These are phyloP conservation scores for Leptographium galeiforme DNA, from an alignment of 2,329 filamentous ascomycete genomes.

Conservation along the genomic window DNA sequence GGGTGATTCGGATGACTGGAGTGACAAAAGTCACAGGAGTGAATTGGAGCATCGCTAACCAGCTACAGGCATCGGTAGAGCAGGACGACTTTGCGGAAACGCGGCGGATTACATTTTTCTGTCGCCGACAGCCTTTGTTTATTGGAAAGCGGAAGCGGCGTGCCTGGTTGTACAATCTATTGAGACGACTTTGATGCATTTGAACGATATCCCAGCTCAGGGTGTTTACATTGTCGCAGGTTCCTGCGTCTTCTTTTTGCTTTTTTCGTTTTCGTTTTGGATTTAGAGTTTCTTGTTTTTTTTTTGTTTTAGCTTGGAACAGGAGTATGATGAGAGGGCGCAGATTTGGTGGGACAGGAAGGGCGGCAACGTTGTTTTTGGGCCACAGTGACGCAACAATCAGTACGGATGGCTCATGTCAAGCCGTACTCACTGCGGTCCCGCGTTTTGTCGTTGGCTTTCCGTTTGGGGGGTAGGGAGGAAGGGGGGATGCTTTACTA, in stretches of 20 bases:
- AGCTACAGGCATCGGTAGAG: too few species aligned
- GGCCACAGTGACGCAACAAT: neutral
- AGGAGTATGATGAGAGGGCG: neutral
- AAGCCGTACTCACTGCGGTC: neutral
- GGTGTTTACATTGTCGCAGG: neutral
- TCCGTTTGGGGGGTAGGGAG: neutral
- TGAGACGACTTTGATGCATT: neutral
- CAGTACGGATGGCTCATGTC: neutral
- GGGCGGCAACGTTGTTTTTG: slow-evolving; percentile 1
- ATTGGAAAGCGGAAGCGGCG: slow-evolving; percentile 1
- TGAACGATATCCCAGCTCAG: neutral
- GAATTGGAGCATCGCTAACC: too few species aligned
- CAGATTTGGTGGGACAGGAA: neutral
- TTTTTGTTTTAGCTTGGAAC: neutral
- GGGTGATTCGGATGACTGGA: neutral
- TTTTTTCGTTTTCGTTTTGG: neutral
- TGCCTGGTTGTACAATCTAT: neutral
- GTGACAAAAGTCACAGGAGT: neutral
- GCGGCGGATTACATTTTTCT: neutral
- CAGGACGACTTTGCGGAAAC: too few species aligned
- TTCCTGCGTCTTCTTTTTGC: neutral
- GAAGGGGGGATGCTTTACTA: too few species aligned
- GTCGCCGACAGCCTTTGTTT: neutral
- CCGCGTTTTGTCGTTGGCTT: neutral
- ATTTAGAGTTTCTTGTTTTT: neutral